phyloP scores from a whole-genome alignment of 345 rosid species.

The Eucalyptus polybractea region DNA sequence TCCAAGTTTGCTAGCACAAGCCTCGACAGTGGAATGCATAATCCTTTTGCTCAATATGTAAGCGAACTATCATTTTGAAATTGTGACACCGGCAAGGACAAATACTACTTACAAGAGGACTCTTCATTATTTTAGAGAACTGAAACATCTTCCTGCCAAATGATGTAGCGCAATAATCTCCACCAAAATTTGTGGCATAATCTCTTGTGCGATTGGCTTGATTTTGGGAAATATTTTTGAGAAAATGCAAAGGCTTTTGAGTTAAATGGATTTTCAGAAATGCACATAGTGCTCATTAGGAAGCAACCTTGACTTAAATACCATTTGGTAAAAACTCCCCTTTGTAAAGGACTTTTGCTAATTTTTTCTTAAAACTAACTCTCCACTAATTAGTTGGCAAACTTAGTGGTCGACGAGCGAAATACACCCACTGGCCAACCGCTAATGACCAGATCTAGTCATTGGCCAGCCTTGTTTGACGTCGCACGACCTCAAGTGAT shows the following conservation, averaged over 20 bases:
- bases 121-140: not conserved
- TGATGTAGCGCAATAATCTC: not conserved
- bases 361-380: no score
- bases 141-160: not conserved
- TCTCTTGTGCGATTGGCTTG: not conserved
- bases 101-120: not conserved
- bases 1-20: not conserved
- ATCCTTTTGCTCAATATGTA: no score
- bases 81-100: not conserved
- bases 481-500: fast-evolving
- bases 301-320: no score
- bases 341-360: no score
- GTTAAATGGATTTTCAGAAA: no score
- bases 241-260: no score
- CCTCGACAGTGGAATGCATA: not conserved
- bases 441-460: fast-evolving
- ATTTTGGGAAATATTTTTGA: no score
- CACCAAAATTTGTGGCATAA: not conserved
- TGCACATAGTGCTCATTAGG: no score
- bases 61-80: no score
- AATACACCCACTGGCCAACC: fast-evolving
- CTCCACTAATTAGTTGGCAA: no score
- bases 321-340: no score
- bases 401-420: fast-evolving
- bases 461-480: no score